Evolutionary conservation across 345 rosid genomes (phyloP), one percentile per base, ranked within the genome.

Genomic region (Boechera stricta): DNA sequence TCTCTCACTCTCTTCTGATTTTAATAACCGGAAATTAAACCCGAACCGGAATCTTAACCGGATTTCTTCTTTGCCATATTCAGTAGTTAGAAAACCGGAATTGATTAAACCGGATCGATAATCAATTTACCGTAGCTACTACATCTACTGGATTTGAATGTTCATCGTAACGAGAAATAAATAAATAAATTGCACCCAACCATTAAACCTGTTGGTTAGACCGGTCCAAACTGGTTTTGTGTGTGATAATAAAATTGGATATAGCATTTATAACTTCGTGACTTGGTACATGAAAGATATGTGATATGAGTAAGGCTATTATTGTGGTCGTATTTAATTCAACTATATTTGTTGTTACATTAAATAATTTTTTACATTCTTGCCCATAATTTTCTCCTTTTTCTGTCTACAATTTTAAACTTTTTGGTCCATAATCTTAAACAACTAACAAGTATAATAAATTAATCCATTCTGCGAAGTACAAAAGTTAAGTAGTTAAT

Each of bases 281-380:
- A 71, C 67, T 64, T 58, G 72, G 77, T 54, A 45, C 73, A 72
- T 71, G 73, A 77, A 49, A 64, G n/a, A 33, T 71, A 57, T 48
- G 77, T 77, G 81, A 70, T 69, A 51, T 52, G 4, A 52, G 33
- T 59, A 59, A n/a, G 61, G 32, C 45, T 76, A 59, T 42, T 33
- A 64, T 55, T 70, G 66, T 56, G 70, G 24, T 47, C 6, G 59
- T 77, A 64, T 55, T 64, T 64, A 71, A 29, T 64, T 64, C 72
- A 54, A 77, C 31, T 26, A 48, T 5, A 45, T 45, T 47, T 48
- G 36, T 39, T 57, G 56, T 56, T 56, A 55, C 60, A 6, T 55
- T 52, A 21, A 7, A 49, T 0, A 7, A 51, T 7, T 21, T 58
- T 69, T 2, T 7, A 6, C 8, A 8, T 11, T 52, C 26, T 55